phyloP scores from a whole-genome alignment of 768 basidiomycete species.

The Tylopilus felleus region DNA sequence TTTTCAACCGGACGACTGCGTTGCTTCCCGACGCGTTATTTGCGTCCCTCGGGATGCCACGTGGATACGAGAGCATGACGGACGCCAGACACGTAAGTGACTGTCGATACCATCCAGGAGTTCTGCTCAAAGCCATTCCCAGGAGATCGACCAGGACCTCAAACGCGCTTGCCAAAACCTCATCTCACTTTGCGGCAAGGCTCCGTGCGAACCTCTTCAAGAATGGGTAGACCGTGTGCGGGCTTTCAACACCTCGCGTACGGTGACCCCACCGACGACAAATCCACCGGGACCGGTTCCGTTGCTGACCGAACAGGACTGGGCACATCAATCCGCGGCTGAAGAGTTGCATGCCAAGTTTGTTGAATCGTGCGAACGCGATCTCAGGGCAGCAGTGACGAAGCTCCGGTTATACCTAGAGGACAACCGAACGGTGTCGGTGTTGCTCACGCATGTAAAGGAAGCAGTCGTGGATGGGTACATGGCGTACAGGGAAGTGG shows the following conservation, averaged over 20 bases:
- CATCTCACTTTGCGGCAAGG: slow-evolving; percentile 59
- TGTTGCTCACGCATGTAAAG: slow-evolving; percentile 74
- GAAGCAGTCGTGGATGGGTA: slow-evolving; percentile 76
- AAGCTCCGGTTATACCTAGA: slow-evolving; percentile 76
- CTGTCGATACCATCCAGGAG: background rate
- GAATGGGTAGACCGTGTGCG: slow-evolving; percentile 59
- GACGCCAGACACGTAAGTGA: slow-evolving; percentile 68
- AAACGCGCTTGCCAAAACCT: slow-evolving; percentile 83
- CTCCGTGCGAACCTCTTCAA: slow-evolving; percentile 57
- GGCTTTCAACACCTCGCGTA: slow-evolving; percentile 29
- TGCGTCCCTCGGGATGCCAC: slow-evolving; percentile 63
- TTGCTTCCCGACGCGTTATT: slow-evolving; percentile 68
- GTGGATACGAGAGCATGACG: slow-evolving; percentile 56
- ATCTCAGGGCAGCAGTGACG: slow-evolving; percentile 51
- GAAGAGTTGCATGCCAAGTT: slow-evolving; percentile 53
- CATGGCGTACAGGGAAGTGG: slow-evolving; percentile 63
- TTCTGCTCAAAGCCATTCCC: background rate
- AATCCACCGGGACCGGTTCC: slow-evolving; percentile 13
- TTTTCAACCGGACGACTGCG: slow-evolving; percentile 32
- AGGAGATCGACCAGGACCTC: slow-evolving; percentile 87
- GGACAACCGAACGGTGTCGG: slow-evolving; percentile 71
- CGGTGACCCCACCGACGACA: slow-evolving; percentile 18
- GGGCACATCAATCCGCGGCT: slow-evolving; percentile 50
- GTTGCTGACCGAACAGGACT: slow-evolving; percentile 39
- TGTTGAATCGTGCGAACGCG: slow-evolving; percentile 48